phyloP scores from a whole-genome alignment of 192 early-diverging fungal genomes.

The Mortierella hygrophila region DNA sequence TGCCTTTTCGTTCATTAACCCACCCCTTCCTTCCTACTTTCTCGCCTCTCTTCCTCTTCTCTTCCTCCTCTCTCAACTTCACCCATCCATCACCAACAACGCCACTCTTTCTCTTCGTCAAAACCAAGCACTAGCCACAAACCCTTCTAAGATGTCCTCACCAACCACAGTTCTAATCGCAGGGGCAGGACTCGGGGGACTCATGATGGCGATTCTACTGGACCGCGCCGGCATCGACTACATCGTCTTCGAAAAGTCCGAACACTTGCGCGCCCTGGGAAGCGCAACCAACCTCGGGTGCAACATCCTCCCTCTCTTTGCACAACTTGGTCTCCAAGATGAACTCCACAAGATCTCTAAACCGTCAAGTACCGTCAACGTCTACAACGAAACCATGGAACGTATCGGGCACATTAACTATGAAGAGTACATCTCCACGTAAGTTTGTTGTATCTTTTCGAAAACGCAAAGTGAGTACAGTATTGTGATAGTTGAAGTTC shows the following conservation, averaged over 20 bases:
- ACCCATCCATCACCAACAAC: neutral
- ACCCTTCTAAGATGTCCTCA: neutral
- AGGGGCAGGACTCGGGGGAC: neutral
- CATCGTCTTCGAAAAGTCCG: neutral
- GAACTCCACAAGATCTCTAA: slow-evolving; percentile 5
- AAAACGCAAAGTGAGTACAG: neutral
- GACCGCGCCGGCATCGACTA: neutral
- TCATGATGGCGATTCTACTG: neutral
- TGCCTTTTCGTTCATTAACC: too few relatives aligned
- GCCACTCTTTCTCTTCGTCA: neutral
- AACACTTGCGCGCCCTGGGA: neutral
- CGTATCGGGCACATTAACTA: slow-evolving; percentile 8
- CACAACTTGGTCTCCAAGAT: neutral
- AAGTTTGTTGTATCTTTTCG: neutral
- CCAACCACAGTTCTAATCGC: neutral
- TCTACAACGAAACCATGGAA: slow-evolving; percentile 6
- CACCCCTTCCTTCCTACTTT: neutral
- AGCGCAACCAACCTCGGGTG: neutral
- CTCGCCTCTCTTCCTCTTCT: neutral
- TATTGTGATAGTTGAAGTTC: neutral
- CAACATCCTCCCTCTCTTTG: neutral
- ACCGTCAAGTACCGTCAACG: neutral
- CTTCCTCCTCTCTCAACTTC: neutral
- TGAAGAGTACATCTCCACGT: slow-evolving; percentile 1
- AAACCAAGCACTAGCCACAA: neutral